Evolutionary conservation across 2,329 filamentous ascomycete species (phyloP).

Genomic region (Neodidymelliopsis sp.): DNA sequence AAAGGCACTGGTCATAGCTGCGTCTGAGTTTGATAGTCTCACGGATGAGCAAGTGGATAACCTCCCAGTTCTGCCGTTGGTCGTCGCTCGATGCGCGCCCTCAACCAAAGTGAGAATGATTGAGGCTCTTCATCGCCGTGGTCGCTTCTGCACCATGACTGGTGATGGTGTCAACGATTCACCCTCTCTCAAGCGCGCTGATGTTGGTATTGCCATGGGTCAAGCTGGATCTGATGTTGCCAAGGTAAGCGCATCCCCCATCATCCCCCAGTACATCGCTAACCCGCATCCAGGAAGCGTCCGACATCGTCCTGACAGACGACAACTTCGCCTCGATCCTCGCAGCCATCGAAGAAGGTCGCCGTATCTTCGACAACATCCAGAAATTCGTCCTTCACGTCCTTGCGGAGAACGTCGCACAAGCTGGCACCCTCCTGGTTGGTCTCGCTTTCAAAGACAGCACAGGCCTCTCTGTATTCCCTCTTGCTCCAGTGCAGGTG

Average conservation of each 20-base stretch:
- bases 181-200: conserved; percentile 78
- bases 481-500: conserved; percentile 83
- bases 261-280: not conserved
- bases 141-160: conserved; percentile 83
- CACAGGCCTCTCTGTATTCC: conserved; percentile 78
- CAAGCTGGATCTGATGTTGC: conserved; percentile 78
- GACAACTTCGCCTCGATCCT: conserved; percentile 91
- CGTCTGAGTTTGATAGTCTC: conserved; percentile 76
- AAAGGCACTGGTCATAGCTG: conserved; percentile 46
- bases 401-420: conserved; percentile 81
- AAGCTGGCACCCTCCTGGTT: conserved; percentile 81
- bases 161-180: conserved; percentile 90
- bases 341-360: conserved; percentile 80
- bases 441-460: conserved; percentile 82
- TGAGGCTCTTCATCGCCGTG: conserved; percentile 80
- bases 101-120: conserved; percentile 93
- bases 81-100: conserved; percentile 84
- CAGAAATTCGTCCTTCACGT: conserved; percentile 84
- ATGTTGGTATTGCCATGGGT: conserved; percentile 93
- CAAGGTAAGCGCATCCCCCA: conserved; percentile 54
- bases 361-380: conserved; percentile 87
- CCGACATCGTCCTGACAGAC: conserved; percentile 82
- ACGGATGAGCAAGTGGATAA: conserved; percentile 77
- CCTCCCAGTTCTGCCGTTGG: conserved; percentile 77
- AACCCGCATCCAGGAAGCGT: conserved; percentile 7